Evolutionary conservation across 805 yeast species (phyloP), one percentile per base, ranked within the genome.

Genomic region (Kodamaea kaohsiungensis): DNA sequence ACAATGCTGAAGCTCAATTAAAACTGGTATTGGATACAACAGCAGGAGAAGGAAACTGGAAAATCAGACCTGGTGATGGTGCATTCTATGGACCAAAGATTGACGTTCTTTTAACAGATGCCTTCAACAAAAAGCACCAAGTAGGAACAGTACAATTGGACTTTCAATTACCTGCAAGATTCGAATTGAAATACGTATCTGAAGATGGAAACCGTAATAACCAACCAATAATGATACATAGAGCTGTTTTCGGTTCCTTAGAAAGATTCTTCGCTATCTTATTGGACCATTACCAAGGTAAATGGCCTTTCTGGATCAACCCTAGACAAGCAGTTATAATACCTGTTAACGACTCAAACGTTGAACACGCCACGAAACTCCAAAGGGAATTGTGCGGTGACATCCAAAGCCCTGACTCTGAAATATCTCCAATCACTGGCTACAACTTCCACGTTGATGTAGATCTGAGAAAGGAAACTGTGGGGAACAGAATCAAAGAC

Each of bases 221-320:
- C 56, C 81, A 81, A 43, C 99, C 99, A 2, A 93, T 95, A n/a
- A 85, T 95, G 91, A 83, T 95, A 30, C 99, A 95, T 66, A 79
- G 99, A 53, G 99, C 99, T 0, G 91, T 93, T 1, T 90, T 91
- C 67, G 99, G 99, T 0, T 91, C 98, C 0, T 78, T 95, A 7
- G 99, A 95, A 68, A 78, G 99, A 63, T 95, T 95, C 65, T 73
- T 95, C 72, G 97, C 98, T 1, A 81, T 95, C 55, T 75, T 95
- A 56, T 84, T 95, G 51, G 98, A 95, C 67, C 96, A 92, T 59
- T 90, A 85, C 67, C 82, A 83, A 53, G 99, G 98, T 0, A 86
- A 87, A 61, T 95, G 98, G 98, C 99, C 99, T 8, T 91, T 95
- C 67, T 95, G 99, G 99, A 66, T 95, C 45, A 90, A 87, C 59